Conservation (phyloP, 192 early-diverging fungal genomes). For the Backusella psychrophila region DNA sequence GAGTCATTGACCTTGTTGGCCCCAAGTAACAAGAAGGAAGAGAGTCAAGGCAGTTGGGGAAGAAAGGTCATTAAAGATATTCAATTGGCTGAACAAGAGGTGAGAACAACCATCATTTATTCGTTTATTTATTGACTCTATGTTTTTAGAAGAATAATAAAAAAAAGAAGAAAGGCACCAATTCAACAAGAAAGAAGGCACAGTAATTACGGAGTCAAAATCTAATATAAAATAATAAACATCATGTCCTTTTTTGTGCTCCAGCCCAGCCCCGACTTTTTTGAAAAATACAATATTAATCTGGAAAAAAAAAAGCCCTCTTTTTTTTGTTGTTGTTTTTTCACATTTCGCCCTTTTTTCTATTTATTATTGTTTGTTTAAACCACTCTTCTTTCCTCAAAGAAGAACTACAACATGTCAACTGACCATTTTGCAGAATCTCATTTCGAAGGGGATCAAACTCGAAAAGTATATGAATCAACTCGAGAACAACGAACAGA, state of each 20-base stretch:
- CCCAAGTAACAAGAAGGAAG: neutral
- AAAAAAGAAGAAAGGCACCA: too few relatives aligned
- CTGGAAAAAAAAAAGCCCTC: too few relatives aligned
- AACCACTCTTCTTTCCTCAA: neutral
- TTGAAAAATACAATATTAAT: too few relatives aligned
- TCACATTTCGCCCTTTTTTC: neutral
- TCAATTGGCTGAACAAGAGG: neutral
- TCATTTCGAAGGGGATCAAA: neutral
- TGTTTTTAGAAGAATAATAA: neutral
- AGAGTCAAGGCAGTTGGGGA: neutral
- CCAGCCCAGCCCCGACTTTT: too few relatives aligned
- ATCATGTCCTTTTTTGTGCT: too few relatives aligned
- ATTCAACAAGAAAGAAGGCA: too few relatives aligned
- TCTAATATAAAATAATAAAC: too few relatives aligned
- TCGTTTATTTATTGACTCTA: too few relatives aligned
- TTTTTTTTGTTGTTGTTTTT: neutral
- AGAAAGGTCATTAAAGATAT: neutral
- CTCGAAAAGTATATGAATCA: conserved; percentile 3
- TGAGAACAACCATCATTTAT: neutral
- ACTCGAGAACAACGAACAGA: conserved; percentile 13
- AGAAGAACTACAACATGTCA: neutral
- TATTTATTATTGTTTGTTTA: neutral
- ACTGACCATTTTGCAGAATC: neutral
- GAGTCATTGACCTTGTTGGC: neutral
- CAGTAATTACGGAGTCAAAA: too few relatives aligned